Evolutionary conservation across 345 rosid species (phyloP).

Genomic region (Hevea brasiliensis): DNA sequence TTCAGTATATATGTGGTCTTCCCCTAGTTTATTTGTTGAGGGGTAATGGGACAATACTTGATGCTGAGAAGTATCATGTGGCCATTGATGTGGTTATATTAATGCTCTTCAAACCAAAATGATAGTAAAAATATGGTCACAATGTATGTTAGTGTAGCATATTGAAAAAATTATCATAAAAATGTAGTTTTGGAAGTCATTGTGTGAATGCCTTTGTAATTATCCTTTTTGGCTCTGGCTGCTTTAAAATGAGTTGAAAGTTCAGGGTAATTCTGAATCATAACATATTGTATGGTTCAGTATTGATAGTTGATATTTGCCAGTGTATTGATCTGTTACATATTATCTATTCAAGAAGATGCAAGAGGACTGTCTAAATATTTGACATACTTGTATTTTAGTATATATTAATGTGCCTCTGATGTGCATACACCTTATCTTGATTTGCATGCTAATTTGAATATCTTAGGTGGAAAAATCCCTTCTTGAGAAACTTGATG

Average conservation of each 20-base stretch:
- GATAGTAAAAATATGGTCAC: not conserved
- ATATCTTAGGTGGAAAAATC: conserved; percentile 61
- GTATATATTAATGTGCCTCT: not conserved
- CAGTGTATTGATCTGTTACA: not conserved
- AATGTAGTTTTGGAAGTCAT: not conserved
- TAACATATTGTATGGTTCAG: not conserved
- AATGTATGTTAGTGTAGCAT: not conserved
- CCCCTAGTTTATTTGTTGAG: too few relatives aligned
- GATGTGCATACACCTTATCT: not conserved
- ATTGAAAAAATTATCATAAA: not conserved
- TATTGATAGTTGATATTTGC: not conserved
- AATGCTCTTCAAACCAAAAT: not conserved
- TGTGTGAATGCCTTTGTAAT: not conserved
- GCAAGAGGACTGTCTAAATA: too few relatives aligned
- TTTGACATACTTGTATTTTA: not conserved
- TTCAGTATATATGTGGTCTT: not conserved
- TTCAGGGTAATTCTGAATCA: not conserved
- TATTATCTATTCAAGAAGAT: too few relatives aligned
- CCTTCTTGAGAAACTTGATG: conserved; percentile 76
- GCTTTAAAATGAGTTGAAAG: not conserved
- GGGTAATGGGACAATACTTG: too few relatives aligned
- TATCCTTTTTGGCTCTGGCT: not conserved
- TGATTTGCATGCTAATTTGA: conserved; percentile 11
- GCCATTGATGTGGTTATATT: not conserved
- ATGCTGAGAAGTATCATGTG: too few relatives aligned